Evolutionary conservation across 768 basidiomycete genomes (phyloP).

Genomic region (Lyophyllum semitale): DNA sequence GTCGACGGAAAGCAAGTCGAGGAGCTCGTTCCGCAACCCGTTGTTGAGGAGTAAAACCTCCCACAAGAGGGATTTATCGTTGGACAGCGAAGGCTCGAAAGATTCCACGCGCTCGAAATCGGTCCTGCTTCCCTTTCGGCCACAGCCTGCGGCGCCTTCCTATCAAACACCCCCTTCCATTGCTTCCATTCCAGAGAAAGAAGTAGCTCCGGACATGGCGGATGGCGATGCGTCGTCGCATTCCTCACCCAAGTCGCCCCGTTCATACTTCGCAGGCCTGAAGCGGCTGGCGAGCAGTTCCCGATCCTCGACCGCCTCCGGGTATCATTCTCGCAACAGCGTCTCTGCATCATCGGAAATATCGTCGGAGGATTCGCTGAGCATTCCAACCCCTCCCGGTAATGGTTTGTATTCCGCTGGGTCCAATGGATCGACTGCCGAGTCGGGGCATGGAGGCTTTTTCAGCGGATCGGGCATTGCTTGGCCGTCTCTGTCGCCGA

Average conservation of each 20-base stretch:
- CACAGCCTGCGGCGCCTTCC: constrained; percentile 1
- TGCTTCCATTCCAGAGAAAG: constrained; percentile 9
- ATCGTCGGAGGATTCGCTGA: constrained; percentile 69
- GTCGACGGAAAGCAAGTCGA: constrained; percentile 18
- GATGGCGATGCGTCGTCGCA: constrained; percentile 33
- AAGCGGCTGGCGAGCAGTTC: constrained; percentile 47
- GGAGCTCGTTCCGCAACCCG: constrained; percentile 15
- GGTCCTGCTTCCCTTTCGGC: constrained; percentile 9
- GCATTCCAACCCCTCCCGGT: constrained; percentile 61
- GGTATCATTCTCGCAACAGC: constrained; percentile 55
- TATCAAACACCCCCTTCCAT: background rate
- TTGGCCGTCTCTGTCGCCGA: constrained; percentile 54
- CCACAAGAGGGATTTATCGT: constrained; percentile 9
- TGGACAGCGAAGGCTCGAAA: constrained; percentile 1
- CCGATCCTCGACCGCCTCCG: constrained; percentile 34
- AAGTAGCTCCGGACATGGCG: background rate
- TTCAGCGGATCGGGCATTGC: constrained; percentile 33
- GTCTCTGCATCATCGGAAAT: constrained; percentile 59
- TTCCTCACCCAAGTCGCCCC: constrained; percentile 53
- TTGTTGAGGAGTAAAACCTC: constrained; percentile 13
- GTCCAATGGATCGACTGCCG: constrained; percentile 28
- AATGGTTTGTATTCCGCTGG: constrained; percentile 34
- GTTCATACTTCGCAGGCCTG: constrained; percentile 51
- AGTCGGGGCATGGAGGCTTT: constrained; percentile 28
- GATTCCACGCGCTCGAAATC: constrained; percentile 11